These are phyloP conservation scores for Euphrasia arctica DNA, from an alignment of 305 asterid species.

Conservation along the genomic window DNA sequence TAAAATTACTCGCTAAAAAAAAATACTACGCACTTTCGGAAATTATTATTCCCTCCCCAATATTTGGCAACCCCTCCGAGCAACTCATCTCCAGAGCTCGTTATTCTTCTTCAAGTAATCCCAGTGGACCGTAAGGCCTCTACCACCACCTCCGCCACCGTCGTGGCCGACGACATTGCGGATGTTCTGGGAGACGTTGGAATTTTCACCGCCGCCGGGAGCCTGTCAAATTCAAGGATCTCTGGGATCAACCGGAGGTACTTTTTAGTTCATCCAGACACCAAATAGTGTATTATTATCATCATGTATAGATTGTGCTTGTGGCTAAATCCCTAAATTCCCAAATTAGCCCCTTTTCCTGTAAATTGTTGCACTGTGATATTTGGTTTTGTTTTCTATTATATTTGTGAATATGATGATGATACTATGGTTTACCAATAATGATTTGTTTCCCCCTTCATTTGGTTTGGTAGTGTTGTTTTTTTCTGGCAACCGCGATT, in stretches of 20 bases:
- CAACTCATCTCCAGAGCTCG: conserved; percentile 22
- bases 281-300: not conserved
- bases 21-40: conserved; percentile 10
- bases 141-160: conserved; percentile 32
- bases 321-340: not conserved
- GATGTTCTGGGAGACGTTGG: conserved; percentile 56
- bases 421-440: too few species aligned
- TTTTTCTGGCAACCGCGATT: too few species aligned
- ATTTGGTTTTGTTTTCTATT: too few species aligned
- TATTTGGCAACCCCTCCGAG: conserved; percentile 20
- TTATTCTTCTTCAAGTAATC: conserved; percentile 16
- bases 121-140: conserved; percentile 29
- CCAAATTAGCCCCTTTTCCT: not conserved
- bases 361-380: too few species aligned
- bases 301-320: not conserved
- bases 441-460: too few species aligned
- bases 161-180: conserved; percentile 41
- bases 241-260: conserved; percentile 85
- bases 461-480: too few species aligned
- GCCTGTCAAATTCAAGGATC: conserved; percentile 58
- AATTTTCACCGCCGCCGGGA: conserved; percentile 69
- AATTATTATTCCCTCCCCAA: conserved; percentile 23
- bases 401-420: too few species aligned
- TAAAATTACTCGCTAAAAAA: too few species aligned
- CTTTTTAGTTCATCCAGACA: not conserved